phyloP scores from a whole-genome alignment of 257 asterid species.

The Rhazya stricta region DNA sequence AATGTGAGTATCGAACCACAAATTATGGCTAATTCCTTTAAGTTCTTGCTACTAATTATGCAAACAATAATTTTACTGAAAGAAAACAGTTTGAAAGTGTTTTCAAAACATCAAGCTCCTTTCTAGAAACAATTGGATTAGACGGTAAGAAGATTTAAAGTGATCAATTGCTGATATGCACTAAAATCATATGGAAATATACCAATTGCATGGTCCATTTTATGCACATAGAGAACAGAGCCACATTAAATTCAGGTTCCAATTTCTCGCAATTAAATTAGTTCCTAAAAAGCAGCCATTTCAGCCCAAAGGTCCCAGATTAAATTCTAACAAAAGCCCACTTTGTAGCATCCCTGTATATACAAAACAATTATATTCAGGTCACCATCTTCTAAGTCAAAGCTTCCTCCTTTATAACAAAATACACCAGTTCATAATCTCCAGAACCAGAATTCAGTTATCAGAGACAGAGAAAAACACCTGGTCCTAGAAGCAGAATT shows the following conservation, averaged over 20 bases:
- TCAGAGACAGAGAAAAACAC: constrained; percentile 3
- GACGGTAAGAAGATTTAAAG: background rate
- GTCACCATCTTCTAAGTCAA: background rate
- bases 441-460: constrained; percentile 6
- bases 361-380: background rate
- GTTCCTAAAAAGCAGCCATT: background rate
- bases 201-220: background rate
- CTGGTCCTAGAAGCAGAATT: constrained; percentile 47
- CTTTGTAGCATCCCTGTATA: background rate
- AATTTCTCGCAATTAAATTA: too few relatives aligned
- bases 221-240: background rate
- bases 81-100: background rate
- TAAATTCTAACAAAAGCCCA: background rate
- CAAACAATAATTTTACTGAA: background rate
- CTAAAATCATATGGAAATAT: background rate
- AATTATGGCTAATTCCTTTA: background rate
- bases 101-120: too few relatives aligned
- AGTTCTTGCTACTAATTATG: background rate
- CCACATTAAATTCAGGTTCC: background rate
- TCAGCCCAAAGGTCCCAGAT: background rate
- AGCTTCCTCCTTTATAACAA: background rate
- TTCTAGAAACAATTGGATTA: background rate
- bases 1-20: background rate
- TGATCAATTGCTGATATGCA: background rate
- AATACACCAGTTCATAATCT: background rate